Evolutionary conservation across 1,284 basidiomycete species (phyloP), one percentile per base, ranked within the genome.

Genomic region (Microbotryum lychnidis-dioicae): DNA sequence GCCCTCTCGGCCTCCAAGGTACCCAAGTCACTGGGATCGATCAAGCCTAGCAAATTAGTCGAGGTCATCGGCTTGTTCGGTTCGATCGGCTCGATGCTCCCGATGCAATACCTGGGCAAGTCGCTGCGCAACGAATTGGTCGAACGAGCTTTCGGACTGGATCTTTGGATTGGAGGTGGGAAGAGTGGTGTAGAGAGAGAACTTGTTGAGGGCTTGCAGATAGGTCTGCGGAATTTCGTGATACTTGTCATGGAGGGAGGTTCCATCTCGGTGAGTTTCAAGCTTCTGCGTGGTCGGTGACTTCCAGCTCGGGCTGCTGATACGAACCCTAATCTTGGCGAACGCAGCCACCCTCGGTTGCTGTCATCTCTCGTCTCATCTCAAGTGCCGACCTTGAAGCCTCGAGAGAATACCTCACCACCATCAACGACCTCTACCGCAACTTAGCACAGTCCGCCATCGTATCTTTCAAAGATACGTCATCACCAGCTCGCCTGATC

Each of bases 81-180:
- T 0, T 18, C 45, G 1, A 27, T 64, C 21, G 50, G 50, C 3
- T 27, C 31, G 9, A 14, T 37, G 31, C 27, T 68, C 6, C 66
- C 66, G 4, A 48, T 60, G 37, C 64, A 68, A 27, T 68, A 60
- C 53, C 49, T 66, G 31, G 50, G 42, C 37, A 57, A 54, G 18
- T 47, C 42, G 10, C 49, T 42, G 5, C 56, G 63, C 2, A 23
- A 27, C 3, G 48, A 62, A 14, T 48, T 68, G 1, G 47, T 56
- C 0, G 64, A 66, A 4, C 33, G 56, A 3, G 66, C 64, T 0
- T 46, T 68, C 1, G 59, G 54, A 4, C 55, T 66, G 7, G 66
- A 68, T 44, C 23, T 65, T 3, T 62, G 63, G 59, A 16, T 67
- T 20, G 50, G 50, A 12, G 20, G n/a, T 6, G 54, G 54, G n/a